These are phyloP conservation scores for Tuber umbilicatum DNA, from an alignment of 495 filamentous ascomycete species.

Conservation along the genomic window DNA sequence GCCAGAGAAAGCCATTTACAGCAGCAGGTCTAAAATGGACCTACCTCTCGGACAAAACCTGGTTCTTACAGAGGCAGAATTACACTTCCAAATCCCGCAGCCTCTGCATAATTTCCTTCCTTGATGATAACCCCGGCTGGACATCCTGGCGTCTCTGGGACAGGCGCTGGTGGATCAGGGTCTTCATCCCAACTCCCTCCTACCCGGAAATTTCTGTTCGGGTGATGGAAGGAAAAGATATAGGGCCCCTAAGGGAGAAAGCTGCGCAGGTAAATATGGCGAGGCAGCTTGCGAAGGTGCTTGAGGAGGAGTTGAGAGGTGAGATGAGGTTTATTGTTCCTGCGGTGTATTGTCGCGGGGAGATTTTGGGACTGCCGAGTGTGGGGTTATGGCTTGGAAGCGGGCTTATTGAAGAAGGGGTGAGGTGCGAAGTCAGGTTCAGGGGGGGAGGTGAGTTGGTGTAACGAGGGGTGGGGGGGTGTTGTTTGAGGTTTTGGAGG, in stretches of 20 bases:
- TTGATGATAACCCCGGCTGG: constrained; percentile 24
- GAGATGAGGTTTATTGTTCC: constrained; percentile 25
- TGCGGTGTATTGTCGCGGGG: constrained; percentile 16
- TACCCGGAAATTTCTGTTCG: background rate
- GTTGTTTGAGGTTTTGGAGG: background rate
- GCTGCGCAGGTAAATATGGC: constrained; percentile 21
- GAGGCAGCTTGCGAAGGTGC: constrained; percentile 2
- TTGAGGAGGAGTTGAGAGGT: constrained; percentile 17
- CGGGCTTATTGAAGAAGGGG: background rate
- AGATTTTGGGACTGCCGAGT: constrained; percentile 17
- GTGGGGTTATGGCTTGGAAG: constrained; percentile 15
- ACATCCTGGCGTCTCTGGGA: constrained; percentile 62
- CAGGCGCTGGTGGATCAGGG: constrained; percentile 71
- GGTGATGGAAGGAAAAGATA: constrained; percentile 3
- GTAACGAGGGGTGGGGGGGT: background rate
- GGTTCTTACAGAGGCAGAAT: constrained; percentile 10
- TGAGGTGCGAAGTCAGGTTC: constrained; percentile 21
- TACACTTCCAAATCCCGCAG: background rate
- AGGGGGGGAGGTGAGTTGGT: background rate
- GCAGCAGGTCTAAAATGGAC: constrained; percentile 29
- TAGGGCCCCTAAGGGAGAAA: constrained; percentile 10
- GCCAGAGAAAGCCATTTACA: constrained; percentile 24
- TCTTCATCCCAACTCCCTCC: constrained; percentile 37
- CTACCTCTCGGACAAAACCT: constrained; percentile 17
- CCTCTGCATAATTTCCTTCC: background rate